These are phyloP conservation scores for Aspergillus sparsus DNA, from an alignment of 495 filamentous ascomycete genomes.

Conservation along the genomic window DNA sequence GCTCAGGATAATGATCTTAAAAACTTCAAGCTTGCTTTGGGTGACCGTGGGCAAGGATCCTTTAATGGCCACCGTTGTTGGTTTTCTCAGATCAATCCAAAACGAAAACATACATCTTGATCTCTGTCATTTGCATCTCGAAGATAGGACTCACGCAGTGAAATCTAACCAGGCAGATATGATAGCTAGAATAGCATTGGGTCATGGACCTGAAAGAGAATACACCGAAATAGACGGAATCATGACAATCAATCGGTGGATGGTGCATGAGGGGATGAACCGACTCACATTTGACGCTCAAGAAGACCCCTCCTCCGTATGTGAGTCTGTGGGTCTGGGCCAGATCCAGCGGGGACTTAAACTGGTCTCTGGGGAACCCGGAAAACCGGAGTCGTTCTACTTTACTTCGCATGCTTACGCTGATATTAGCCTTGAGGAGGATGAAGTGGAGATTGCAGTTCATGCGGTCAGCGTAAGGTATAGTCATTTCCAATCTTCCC, in stretches of 20 bases:
- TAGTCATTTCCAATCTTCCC: neutral
- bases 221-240: neutral
- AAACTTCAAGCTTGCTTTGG: slow-evolving; percentile 1
- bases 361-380: neutral
- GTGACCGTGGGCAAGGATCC: neutral
- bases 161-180: neutral
- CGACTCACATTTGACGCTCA: neutral
- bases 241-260: neutral
- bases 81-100: neutral
- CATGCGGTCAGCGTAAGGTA: neutral
- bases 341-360: neutral
- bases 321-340: neutral
- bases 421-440: neutral
- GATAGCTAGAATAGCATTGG: neutral
- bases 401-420: neutral
- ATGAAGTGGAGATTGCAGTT: neutral
- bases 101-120: slow-evolving; percentile 1
- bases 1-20: neutral
- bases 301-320: neutral
- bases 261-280: neutral
- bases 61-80: neutral
- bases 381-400: neutral
- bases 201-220: neutral
- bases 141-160: neutral
- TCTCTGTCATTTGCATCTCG: neutral